A percentile compares a stretch with the other conserved stretches of the same genome.
These are phyloP conservation scores for Trametopsis cervina DNA, from an alignment of 768 basidiomycete species.

Conservation along the genomic window DNA sequence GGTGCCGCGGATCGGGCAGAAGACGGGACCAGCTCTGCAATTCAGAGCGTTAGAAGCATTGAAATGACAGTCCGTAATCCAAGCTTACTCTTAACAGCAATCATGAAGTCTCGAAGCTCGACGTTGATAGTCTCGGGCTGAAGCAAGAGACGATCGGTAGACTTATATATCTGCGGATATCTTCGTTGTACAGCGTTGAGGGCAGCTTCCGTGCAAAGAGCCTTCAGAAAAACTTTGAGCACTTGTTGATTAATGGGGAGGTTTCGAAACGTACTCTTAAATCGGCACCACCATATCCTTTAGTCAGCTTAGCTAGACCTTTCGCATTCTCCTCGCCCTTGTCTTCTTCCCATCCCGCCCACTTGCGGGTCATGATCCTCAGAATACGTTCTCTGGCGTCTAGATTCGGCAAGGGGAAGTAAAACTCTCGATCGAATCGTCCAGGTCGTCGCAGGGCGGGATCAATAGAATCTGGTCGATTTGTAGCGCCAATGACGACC, in stretches of 20 bases:
- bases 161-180: slow-evolving; percentile 97
- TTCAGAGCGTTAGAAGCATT: slow-evolving; percentile 2
- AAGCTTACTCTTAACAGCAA: slow-evolving; percentile 85
- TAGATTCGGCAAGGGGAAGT: slow-evolving; percentile 84
- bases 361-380: slow-evolving; percentile 81
- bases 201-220: slow-evolving; percentile 94
- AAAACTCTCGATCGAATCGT: slow-evolving; percentile 96
- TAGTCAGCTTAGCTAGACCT: slow-evolving; percentile 83
- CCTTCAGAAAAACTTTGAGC: slow-evolving; percentile 40
- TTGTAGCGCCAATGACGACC: slow-evolving; percentile 96
- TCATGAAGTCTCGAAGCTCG: slow-evolving; percentile 90
- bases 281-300: slow-evolving; percentile 98
- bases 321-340: slow-evolving; percentile 41
- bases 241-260: slow-evolving; percentile 3
- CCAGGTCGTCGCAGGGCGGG: slow-evolving; percentile 92
- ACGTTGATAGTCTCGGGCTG: slow-evolving; percentile 83
- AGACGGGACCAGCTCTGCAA: slow-evolving; percentile 92
- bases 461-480: slow-evolving; percentile 96
- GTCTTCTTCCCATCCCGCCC: slow-evolving; percentile 74
- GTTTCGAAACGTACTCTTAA: slow-evolving; percentile 57
- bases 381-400: slow-evolving; percentile 87
- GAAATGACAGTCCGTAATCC: slow-evolving; percentile 2
- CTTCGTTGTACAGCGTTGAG: slow-evolving; percentile 92
- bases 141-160: slow-evolving; percentile 75
- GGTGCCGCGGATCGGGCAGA: slow-evolving; percentile 89